These are phyloP conservation scores for Diplosphaera chodatii DNA, from an alignment of 139 green algal genomes.

Conservation along the genomic window DNA sequence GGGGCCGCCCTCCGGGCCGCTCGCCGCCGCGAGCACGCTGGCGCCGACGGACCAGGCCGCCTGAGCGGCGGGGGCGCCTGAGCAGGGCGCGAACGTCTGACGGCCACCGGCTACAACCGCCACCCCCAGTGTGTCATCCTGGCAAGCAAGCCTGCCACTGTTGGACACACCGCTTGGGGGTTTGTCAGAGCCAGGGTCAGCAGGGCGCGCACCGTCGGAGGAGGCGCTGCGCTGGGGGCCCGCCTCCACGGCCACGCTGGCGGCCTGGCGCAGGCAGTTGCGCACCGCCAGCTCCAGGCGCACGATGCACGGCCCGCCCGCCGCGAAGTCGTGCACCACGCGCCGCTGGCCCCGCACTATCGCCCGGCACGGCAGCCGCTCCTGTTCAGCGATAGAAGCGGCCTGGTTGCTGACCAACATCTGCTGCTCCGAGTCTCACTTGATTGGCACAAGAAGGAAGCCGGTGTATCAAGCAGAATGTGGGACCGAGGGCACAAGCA, in stretches of 20 bases:
- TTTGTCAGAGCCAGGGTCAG: no score
- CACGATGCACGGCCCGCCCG: constrained; percentile 34
- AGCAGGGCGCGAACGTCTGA: not conserved
- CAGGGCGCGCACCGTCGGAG: not conserved
- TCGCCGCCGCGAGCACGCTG: not conserved
- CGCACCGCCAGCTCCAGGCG: constrained; percentile 39
- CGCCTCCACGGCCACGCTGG: constrained; percentile 30
- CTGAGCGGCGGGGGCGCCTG: not conserved
- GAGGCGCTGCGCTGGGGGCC: constrained; percentile 1
- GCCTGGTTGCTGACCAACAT: no score
- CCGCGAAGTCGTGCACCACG: constrained; percentile 50
- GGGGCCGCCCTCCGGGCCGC: not conserved
- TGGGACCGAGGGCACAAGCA: not conserved
- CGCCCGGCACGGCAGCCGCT: constrained; percentile 7
- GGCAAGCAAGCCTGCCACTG: no score
- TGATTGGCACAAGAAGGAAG: no score
- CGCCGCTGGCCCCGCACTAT: constrained; percentile 1
- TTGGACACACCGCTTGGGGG: no score
- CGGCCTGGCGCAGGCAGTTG: constrained; percentile 40
- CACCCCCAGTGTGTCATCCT: no score
- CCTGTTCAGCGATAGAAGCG: no score
- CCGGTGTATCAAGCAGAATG: no score
- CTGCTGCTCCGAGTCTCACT: no score
- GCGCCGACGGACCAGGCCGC: constrained; percentile 7
- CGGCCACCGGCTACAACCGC: no score